phyloP scores from a whole-genome alignment of 169 alveolate genomes.

The Plasmodium berghei region DNA sequence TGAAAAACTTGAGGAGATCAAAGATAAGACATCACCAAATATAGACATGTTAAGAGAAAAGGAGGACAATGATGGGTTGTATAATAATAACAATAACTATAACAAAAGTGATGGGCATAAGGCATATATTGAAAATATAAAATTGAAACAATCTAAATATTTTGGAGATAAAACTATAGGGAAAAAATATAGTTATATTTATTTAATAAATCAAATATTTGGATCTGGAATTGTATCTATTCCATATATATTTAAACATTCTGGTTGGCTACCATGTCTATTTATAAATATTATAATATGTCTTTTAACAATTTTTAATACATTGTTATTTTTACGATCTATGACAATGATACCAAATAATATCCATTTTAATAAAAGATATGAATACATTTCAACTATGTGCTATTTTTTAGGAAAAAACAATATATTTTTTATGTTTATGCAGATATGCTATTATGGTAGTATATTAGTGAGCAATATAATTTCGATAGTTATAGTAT shows the following conservation, averaged over 20 bases:
- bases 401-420: conserved; percentile 82
- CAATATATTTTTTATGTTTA: conserved; percentile 77
- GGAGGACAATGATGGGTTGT: not conserved
- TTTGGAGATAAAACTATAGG: conserved; percentile 76
- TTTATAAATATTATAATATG: conserved; percentile 77
- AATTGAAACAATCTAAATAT: conserved; percentile 51
- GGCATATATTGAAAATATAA: conserved; percentile 63
- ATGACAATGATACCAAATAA: conserved; percentile 87
- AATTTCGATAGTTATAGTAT: conserved; percentile 78
- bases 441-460: conserved; percentile 79
- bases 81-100: not conserved
- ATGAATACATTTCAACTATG: conserved; percentile 83
- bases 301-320: conserved; percentile 78
- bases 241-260: conserved; percentile 80
- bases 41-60: not conserved
- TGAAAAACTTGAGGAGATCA: not conserved
- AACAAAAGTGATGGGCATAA: conserved; percentile 4
- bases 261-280: conserved; percentile 83
- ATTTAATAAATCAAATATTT: conserved; percentile 70
- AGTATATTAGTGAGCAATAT: conserved; percentile 81
- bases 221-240: conserved; percentile 82
- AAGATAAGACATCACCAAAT: not conserved
- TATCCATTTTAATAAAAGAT: conserved; percentile 84
- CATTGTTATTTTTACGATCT: conserved; percentile 83
- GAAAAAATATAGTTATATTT: conserved; percentile 42